Evolutionary conservation across 495 filamentous ascomycete genomes (phyloP), one percentile per base, ranked within the genome.

Genomic region (Trichoderma gamsii): DNA sequence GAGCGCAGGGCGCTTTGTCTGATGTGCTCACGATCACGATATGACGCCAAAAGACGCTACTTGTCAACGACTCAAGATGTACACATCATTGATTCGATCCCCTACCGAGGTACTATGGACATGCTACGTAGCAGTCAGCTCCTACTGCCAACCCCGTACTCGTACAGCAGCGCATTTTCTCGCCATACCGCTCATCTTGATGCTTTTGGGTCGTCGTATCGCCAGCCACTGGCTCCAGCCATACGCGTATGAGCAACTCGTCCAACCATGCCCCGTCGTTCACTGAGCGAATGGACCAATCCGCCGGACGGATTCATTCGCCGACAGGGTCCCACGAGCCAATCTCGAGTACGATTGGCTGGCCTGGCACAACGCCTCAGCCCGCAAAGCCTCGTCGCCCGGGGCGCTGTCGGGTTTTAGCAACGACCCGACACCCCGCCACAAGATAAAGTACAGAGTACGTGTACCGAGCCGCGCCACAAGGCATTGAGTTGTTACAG

Each of bases 361-460:
- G 44, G 15, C 44, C 13, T n/a, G 44, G 15, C 44, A 32, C 23
- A 29, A 2, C 13, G 3, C 5, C 13, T 29, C 56, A 61, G 25
- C 1, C 8, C 56, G 56, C 56, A 61, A 18, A 4, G 56, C 35
- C 63, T 65, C 63, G 35, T 35, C 41, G 63, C 21, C 65, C 21
- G 18, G 41, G 21, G 15, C 38, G 63, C 63, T 41, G 35, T 49
- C 65, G 65, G 65, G 65, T 9, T 66, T 15, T 51, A 51, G 41
- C 41, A 66, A 49, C 43, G 51, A n/a, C 65, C 65, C 65, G 65
- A 66, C 65, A 51, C 65, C 65, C 65, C 65, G 65, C 65, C 41
- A 23, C 13, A 52, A 6, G 49, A 23, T 4, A 18, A 21, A 38
- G 35, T 38, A 9, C 35, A 7, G 7, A 7, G 35, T 38, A 38